Evolutionary conservation across 2,329 filamentous ascomycete genomes (phyloP).

Genomic region (Claviceps sp.): DNA sequence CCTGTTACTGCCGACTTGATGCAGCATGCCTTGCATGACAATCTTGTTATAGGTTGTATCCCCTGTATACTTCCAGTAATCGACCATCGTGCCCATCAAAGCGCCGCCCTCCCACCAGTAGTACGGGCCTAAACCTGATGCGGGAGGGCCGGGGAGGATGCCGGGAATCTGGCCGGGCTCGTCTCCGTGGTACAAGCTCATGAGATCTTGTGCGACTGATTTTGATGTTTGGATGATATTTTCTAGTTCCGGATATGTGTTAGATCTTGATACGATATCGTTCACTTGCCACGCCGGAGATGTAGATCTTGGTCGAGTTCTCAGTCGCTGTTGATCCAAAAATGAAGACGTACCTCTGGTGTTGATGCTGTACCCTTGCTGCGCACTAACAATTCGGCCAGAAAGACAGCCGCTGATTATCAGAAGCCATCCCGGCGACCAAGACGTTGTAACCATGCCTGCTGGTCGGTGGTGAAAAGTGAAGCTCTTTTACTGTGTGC

Average conservation of each 20-base stretch:
- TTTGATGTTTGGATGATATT: slow-evolving; percentile 19
- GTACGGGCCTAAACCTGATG: slow-evolving; percentile 21
- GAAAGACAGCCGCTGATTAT: slow-evolving; percentile 3
- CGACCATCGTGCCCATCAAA: slow-evolving; percentile 46
- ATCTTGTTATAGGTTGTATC: slow-evolving; percentile 42
- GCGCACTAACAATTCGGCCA: slow-evolving; percentile 7
- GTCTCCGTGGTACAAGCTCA: slow-evolving; percentile 25
- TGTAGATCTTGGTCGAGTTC: background rate
- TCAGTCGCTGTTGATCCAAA: background rate
- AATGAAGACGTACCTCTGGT: slow-evolving; percentile 14
- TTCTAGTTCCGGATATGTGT: slow-evolving; percentile 6
- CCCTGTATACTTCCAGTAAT: slow-evolving; percentile 49
- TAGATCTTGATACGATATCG: no score
- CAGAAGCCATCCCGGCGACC: background rate
- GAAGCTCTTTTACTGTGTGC: background rate
- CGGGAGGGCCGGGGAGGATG: slow-evolving; percentile 26
- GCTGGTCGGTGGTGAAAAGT: background rate
- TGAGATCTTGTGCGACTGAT: slow-evolving; percentile 21
- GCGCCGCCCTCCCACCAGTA: slow-evolving; percentile 51
- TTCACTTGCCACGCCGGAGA: background rate
- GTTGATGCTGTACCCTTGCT: slow-evolving; percentile 17
- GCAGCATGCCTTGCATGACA: slow-evolving; percentile 35
- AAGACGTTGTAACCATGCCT: background rate
- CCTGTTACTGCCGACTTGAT: slow-evolving; percentile 34
- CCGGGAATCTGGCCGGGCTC: slow-evolving; percentile 22